Base-by-base conservation (phyloP, 805 yeast species). In the Groenewaldozyma salmanticensis region DNA sequence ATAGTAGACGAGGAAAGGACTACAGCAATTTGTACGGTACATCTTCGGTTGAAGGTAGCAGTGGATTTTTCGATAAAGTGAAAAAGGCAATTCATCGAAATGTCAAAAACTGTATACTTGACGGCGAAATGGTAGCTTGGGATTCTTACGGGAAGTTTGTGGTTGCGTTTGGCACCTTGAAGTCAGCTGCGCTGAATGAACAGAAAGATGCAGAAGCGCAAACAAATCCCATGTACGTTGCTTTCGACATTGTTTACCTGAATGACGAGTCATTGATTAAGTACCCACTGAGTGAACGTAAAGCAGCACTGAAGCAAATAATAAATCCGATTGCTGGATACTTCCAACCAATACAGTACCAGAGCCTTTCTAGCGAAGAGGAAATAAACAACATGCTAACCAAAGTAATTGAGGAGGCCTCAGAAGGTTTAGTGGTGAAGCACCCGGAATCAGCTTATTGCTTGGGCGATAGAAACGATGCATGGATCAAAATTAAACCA, bases 41-140 rank as follows among this genome's bases (percentile, higher is more conserved):
- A 11, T 65, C 68, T 36, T 55, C 55, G 17, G 60, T 64, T 19
- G 55, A 51, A 35, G 19, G 35, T 3, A 38, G 58, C 4, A 86
- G 84, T 0, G 65, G 79, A 2, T 62, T 82, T 7, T 70, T 86
- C 0, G 71, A 68, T 34, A 66, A 73, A 49, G 52, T 82, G 53
- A 33, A 63, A 59, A 17, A 60, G 63, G 63, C 66, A 0, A 27
- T 61, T n/a, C 41, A 39, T 21, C 45, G 52, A 2, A 43, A 42
- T 16, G 60, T 70, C 5, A 44, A 55, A 5, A 58, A 49, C 31
- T 61, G 70, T 18, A 68, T 81, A 4, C 53, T 90, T 3, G 98
- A 90, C 61, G 96, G 97, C 0, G 98, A 90, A 59, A 84, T 90
- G 90, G 78, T 90, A 1, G 85, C 94, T 0, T 87, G 76, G 71